phyloP scores from a whole-genome alignment of 1,284 basidiomycete genomes.

The Irpex sp. region DNA sequence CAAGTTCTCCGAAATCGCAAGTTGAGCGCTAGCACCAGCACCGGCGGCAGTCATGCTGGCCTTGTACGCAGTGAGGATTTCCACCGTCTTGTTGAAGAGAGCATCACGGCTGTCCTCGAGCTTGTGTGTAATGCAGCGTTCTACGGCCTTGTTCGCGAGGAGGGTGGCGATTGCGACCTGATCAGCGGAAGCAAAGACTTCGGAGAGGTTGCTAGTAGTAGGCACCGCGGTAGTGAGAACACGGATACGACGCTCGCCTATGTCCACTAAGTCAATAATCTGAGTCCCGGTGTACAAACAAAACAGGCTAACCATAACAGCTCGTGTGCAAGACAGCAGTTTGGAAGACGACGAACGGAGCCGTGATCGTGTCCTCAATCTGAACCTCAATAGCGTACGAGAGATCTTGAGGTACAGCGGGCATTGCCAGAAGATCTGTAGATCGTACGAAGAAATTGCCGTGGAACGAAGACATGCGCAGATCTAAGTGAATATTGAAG shows the following conservation, averaged over 20 bases:
- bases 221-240: slow-evolving; percentile 93
- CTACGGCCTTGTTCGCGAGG: slow-evolving; percentile 96
- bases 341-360: slow-evolving; percentile 94
- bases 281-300: not conserved
- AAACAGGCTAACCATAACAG: slow-evolving; percentile 67
- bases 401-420: slow-evolving; percentile 94
- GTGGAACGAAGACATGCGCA: slow-evolving; percentile 97
- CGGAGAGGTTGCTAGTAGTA: slow-evolving; percentile 89
- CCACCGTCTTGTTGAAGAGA: slow-evolving; percentile 88
- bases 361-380: slow-evolving; percentile 93
- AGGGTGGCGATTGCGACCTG: slow-evolving; percentile 90
- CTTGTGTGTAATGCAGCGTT: slow-evolving; percentile 86
- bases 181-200: slow-evolving; percentile 94
- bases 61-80: slow-evolving; percentile 92
- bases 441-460: slow-evolving; percentile 99
- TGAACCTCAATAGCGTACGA: slow-evolving; percentile 97
- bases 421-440: slow-evolving; percentile 95
- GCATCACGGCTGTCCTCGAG: slow-evolving; percentile 93
- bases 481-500: slow-evolving; percentile 41
- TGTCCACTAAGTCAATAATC: not conserved
- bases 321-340: slow-evolving; percentile 96
- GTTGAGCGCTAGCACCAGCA: slow-evolving; percentile 90
- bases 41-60: slow-evolving; percentile 94
- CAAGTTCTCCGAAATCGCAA: slow-evolving; percentile 90
- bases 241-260: slow-evolving; percentile 91